Conservation (phyloP, 2,329 filamentous ascomycete species). For the Aspergillus aculeatus region DNA sequence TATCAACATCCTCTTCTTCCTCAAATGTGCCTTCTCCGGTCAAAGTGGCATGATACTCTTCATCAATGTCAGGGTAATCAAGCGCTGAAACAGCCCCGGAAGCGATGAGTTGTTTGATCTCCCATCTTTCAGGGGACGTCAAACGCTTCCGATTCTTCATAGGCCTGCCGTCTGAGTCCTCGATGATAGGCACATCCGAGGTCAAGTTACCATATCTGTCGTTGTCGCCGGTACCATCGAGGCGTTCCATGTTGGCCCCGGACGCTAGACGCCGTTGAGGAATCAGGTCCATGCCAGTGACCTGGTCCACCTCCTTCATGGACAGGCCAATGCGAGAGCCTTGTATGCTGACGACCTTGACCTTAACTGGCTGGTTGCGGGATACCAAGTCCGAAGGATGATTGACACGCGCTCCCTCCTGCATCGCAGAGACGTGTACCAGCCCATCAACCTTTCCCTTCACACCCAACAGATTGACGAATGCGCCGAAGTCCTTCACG, state of each 20-base stretch:
- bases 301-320: conserved; percentile 96
- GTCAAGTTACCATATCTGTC: conserved; percentile 57
- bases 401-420: conserved; percentile 80
- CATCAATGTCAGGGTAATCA: conserved; percentile 91
- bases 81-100: conserved; percentile 90
- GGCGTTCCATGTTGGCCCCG: conserved; percentile 81
- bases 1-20: conserved; percentile 94
- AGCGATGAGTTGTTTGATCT: conserved; percentile 93
- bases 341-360: conserved; percentile 88
- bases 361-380: conserved; percentile 79
- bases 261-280: conserved; percentile 77
- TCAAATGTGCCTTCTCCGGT: conserved; percentile 85
- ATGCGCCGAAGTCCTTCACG: conserved; percentile 92
- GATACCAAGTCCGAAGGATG: conserved; percentile 86
- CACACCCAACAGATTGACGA: conserved; percentile 87
- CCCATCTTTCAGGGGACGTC: conserved; percentile 96
- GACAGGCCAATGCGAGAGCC: conserved; percentile 79
- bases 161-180: conserved; percentile 56
- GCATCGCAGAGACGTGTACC: conserved; percentile 88
- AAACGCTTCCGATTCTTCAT: conserved; percentile 78
- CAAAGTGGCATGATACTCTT: conserved; percentile 86
- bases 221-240: conserved; percentile 61
- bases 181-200: conserved; percentile 62
- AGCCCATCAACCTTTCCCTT: conserved; percentile 86
- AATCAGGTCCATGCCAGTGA: conserved; percentile 76